Conservation (phyloP, 2,329 filamentous ascomycete genomes). For the Ramularia endophylla region DNA sequence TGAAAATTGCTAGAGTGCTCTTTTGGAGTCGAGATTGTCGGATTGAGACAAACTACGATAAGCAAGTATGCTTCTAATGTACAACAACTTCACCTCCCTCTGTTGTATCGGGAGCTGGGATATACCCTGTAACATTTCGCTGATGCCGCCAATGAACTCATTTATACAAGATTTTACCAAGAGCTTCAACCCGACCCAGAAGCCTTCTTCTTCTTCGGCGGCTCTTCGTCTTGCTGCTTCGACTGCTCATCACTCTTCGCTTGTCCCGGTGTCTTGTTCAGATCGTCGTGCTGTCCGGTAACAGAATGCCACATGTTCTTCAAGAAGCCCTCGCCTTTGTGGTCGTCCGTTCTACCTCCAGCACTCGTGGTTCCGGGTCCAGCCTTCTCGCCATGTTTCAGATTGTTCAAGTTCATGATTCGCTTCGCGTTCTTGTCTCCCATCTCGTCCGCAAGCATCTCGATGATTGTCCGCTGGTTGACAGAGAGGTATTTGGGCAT, state of each 20-base stretch:
- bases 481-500: conserved; percentile 93
- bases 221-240: conserved; percentile 24
- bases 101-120: too few relatives aligned
- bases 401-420: conserved; percentile 68
- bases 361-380: conserved; percentile 51
- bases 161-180: conserved; percentile 4
- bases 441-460: conserved; percentile 97
- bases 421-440: conserved; percentile 85
- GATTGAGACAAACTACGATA: too few relatives aligned
- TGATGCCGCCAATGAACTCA: not conserved
- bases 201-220: conserved; percentile 34
- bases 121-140: too few relatives aligned
- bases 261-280: conserved; percentile 12
- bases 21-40: too few relatives aligned
- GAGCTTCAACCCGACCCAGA: conserved; percentile 26
- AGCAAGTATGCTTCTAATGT: too few relatives aligned
- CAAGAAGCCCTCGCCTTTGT: conserved; percentile 82
- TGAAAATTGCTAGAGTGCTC: too few relatives aligned
- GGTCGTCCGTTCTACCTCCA: conserved; percentile 37
- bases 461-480: conserved; percentile 87
- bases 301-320: conserved; percentile 91
- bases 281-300: conserved; percentile 59
- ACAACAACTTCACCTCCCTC: too few relatives aligned
- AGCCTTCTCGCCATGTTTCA: conserved; percentile 51
- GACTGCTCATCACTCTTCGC: conserved; percentile 19